Conservation (phyloP, 176 grass and related monocot species). For the Carex pumila region DNA sequence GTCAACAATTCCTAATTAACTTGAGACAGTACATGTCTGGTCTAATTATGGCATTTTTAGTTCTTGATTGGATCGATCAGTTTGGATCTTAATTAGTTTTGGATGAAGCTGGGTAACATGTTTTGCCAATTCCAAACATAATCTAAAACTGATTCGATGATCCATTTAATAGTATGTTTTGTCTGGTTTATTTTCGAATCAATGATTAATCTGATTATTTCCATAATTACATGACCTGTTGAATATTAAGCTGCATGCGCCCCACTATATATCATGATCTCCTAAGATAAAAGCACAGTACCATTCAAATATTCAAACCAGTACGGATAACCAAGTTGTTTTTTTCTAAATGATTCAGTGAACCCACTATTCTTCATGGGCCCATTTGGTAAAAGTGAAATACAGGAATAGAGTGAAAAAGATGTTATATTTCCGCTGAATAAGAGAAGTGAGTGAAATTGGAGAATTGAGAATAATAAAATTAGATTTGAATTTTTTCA, state of each 20-base stretch:
- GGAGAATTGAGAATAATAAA: no score
- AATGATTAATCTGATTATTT: background rate
- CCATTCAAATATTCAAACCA: background rate
- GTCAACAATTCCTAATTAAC: background rate
- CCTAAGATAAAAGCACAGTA: background rate
- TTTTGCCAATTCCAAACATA: background rate
- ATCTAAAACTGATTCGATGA: background rate
- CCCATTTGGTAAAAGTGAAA: no score
- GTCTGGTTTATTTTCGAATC: background rate
- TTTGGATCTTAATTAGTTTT: background rate
- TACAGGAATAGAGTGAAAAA: no score
- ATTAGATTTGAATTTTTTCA: no score
- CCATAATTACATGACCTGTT: background rate
- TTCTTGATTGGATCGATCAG: background rate
- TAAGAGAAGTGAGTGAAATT: no score
- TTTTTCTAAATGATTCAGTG: background rate
- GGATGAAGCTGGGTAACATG: background rate
- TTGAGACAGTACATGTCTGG: background rate
- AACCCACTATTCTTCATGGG: background rate
- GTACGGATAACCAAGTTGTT: background rate
- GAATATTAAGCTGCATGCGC: background rate
- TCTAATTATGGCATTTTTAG: background rate
- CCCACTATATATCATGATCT: constrained; percentile 1
- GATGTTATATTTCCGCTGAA: no score
- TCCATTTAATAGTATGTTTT: background rate